Conservation (phyloP, 306 rosid genomes). For the Carpinus viminea region DNA sequence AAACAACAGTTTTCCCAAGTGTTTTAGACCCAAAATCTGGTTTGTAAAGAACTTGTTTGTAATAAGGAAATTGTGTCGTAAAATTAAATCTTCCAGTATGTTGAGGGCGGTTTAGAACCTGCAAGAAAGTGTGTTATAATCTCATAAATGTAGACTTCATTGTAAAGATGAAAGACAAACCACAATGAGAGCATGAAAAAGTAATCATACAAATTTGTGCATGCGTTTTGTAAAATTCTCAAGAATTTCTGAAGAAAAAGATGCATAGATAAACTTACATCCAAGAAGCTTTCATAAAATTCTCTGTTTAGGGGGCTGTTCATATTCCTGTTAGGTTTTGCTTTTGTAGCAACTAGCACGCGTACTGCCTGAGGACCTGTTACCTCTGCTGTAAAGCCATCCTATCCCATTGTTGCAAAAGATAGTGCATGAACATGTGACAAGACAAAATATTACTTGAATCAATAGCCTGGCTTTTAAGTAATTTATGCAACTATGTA, state of each 20-base stretch:
- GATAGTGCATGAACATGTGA: constrained; percentile 10
- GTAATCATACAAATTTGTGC: background rate
- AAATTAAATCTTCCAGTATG: constrained; percentile 74
- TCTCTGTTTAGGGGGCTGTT: constrained; percentile 63
- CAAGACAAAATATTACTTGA: background rate
- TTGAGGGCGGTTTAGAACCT: constrained; percentile 50
- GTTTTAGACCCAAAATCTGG: constrained; percentile 52
- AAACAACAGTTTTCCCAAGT: constrained; percentile 75
- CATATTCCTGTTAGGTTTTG: constrained; percentile 60
- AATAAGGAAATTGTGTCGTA: constrained; percentile 74
- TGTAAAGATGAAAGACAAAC: too few species aligned
- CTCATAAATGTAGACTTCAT: constrained; percentile 2
- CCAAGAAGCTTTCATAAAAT: constrained; percentile 66
- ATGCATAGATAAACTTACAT: constrained; percentile 42
- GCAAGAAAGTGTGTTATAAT: background rate
- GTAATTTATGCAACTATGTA: too few species aligned
- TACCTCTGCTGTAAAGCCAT: constrained; percentile 75
- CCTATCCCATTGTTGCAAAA: constrained; percentile 47
- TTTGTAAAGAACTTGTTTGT: constrained; percentile 58
- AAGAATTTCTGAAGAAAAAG: background rate
- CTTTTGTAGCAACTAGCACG: constrained; percentile 85
- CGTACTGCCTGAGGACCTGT: constrained; percentile 61
- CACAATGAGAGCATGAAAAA: too few species aligned
- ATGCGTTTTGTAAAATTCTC: background rate
- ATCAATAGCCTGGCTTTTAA: too few species aligned